phyloP scores from a whole-genome alignment of 2,329 filamentous ascomycete genomes.

The Didymella sp. region DNA sequence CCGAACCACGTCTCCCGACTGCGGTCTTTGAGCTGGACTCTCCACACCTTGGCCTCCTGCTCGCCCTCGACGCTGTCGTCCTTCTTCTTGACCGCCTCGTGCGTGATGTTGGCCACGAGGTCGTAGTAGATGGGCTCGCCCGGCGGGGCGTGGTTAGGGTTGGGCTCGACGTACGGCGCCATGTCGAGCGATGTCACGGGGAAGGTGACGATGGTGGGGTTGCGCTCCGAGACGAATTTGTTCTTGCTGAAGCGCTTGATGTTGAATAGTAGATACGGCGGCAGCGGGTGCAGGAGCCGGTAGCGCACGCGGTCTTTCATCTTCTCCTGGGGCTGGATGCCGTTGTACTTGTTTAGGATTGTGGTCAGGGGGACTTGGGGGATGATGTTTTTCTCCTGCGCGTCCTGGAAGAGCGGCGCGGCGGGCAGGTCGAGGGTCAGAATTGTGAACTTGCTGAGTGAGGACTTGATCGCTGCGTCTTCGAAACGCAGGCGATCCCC shows the following conservation, averaged over 20 bases:
- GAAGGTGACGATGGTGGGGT: conserved; percentile 98
- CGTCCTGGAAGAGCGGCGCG: conserved; percentile 94
- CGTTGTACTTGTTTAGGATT: conserved; percentile 92
- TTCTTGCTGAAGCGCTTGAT: conserved; percentile 97
- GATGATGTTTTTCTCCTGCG: conserved; percentile 94
- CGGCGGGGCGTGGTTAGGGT: conserved; percentile 71
- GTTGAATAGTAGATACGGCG: conserved; percentile 90
- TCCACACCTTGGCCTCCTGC: conserved; percentile 92
- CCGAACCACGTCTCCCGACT: conserved; percentile 87
- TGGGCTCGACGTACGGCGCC: conserved; percentile 88
- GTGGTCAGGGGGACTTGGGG: conserved; percentile 79
- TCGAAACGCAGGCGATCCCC: conserved; percentile 91
- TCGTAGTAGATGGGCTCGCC: conserved; percentile 93
- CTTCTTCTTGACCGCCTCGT: conserved; percentile 77
- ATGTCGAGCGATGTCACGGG: conserved; percentile 85
- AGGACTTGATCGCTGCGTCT: conserved; percentile 82
- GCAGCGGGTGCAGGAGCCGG: conserved; percentile 85
- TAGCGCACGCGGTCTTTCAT: conserved; percentile 88
- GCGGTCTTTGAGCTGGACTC: conserved; percentile 85
- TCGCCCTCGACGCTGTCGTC: conserved; percentile 88
- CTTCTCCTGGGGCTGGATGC: conserved; percentile 83
- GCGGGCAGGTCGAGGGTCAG: conserved; percentile 91
- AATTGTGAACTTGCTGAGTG: conserved; percentile 83
- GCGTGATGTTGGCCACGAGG: conserved; percentile 92
- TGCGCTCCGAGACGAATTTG: conserved; percentile 94